Base-by-base conservation (phyloP, 495 filamentous ascomycete species). In the Zalerion maritima region DNA sequence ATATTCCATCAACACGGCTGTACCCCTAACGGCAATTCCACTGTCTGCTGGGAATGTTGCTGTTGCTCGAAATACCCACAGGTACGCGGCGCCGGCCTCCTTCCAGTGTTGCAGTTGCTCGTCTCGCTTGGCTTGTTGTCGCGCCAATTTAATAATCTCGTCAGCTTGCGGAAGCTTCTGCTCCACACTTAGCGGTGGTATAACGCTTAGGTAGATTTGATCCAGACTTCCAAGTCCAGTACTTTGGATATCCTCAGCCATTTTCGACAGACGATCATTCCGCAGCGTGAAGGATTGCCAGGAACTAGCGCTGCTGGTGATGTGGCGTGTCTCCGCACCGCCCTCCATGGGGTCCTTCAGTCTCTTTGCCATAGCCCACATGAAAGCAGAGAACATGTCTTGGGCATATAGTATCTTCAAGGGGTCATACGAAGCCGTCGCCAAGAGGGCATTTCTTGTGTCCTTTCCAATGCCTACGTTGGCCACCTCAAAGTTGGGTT, bases 351-450 rank as follows among this genome's bases (percentile, higher is more conserved):
- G 18, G 4, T 22, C 14, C 6, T 22, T 21, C 26, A 29, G 5
- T 5, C 21, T 21, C 13, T 36, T 29, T 2, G 32, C 24, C 14
- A 23, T 20, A 11, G 31, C 36, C 36, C 36, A 38, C 32, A 38
- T 38, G 24, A 38, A 38, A 6, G 14, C 18, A 3, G 36, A 20
- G 17, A 38, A 29, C n/a, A 38, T 21, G 14, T 38, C 14, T 18
- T 35, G 21, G 5, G 29, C 35, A 10, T 23, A 24, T 2, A 34
- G 13, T 3, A n/a, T 17, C 16, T 37, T 24, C 5, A 37, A 18
- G 6, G 29, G 16, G 14, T 18, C 21, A 3, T 20, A 4, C 11
- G 30, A 11, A 7, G 9, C 6, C 4, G 15, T 13, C 6, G 3
- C 17, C 6, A 32, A 4, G 24, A 26, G 4, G 24, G 10, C 10